These are phyloP conservation scores for Podaxis sp. DNA, from an alignment of 768 basidiomycete species.

Conservation along the genomic window DNA sequence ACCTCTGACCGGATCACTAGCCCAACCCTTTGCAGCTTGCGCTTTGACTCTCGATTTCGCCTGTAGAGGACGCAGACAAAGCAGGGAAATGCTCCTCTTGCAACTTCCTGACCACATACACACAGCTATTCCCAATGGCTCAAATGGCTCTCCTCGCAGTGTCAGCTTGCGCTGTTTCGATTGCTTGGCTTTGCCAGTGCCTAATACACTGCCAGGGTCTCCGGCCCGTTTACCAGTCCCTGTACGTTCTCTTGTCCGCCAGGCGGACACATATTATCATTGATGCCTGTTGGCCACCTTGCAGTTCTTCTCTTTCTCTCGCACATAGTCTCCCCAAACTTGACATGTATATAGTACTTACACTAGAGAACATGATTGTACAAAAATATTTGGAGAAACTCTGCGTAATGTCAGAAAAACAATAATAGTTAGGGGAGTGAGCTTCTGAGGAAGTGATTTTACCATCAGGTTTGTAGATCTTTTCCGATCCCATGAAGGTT, in stretches of 20 bases:
- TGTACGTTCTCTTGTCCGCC: background rate
- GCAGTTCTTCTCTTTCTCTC: too few relatives aligned
- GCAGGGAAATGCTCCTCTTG: background rate
- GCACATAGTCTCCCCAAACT: too few relatives aligned
- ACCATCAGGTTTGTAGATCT: too few relatives aligned
- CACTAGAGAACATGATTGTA: too few relatives aligned
- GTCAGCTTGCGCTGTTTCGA: background rate
- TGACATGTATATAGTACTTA: too few relatives aligned
- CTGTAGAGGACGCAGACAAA: background rate
- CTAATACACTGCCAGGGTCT: background rate
- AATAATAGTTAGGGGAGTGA: too few relatives aligned
- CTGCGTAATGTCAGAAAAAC: too few relatives aligned
- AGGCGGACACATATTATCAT: background rate
- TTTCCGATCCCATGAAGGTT: too few relatives aligned
- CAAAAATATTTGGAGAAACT: too few relatives aligned
- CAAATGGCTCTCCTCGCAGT: background rate
- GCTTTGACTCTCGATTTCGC: background rate
- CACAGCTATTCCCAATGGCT: background rate
- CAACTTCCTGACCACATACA: background rate
- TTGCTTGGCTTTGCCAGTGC: background rate
- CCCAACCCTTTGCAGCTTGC: background rate
- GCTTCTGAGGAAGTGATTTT: too few relatives aligned
- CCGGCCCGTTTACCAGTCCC: background rate
- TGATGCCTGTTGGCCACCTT: too few relatives aligned
- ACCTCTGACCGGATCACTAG: too few relatives aligned